Evolutionary conservation across 202 grass and related monocot genomes (phyloP).

Genomic region (Brachypodium distachyon): DNA sequence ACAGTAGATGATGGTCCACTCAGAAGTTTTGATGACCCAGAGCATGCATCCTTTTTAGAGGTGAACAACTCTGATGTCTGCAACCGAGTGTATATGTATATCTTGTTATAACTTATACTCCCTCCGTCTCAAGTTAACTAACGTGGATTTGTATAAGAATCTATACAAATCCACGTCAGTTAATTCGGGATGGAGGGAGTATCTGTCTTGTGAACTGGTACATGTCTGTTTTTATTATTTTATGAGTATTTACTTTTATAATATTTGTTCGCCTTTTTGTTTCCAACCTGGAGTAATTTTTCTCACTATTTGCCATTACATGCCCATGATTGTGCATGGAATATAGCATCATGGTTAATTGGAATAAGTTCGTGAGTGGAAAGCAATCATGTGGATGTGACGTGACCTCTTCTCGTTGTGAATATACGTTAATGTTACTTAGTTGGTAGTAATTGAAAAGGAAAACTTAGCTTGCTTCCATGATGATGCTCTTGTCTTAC

Average conservation of each 20-base stretch:
- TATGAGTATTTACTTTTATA: not conserved
- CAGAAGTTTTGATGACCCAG: conserved; percentile 89
- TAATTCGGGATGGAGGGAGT: too few species aligned
- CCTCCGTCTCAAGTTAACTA: too few species aligned
- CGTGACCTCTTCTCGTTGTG: not conserved
- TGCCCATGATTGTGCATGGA: not conserved
- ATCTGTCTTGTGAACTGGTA: not conserved
- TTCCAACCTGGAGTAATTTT: not conserved
- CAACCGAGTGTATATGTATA: not conserved
- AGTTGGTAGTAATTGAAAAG: not conserved
- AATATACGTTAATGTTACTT: not conserved
- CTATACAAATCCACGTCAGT: too few species aligned
- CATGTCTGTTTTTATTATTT: not conserved
- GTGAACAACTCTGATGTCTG: conserved; percentile 37
- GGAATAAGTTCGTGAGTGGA: not conserved
- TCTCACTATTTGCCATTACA: not conserved
- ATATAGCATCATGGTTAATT: not conserved
- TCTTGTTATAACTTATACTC: too few species aligned
- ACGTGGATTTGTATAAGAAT: too few species aligned
- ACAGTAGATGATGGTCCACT: conserved; percentile 84
- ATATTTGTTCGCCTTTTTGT: not conserved
- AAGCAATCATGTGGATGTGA: not conserved
- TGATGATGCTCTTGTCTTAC: not conserved
- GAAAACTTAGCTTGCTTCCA: conserved; percentile 1
- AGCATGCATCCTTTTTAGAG: conserved; percentile 78